Evolutionary conservation across 176 grass and related monocot genomes (phyloP).

Genomic region (Leersia perrieri): DNA sequence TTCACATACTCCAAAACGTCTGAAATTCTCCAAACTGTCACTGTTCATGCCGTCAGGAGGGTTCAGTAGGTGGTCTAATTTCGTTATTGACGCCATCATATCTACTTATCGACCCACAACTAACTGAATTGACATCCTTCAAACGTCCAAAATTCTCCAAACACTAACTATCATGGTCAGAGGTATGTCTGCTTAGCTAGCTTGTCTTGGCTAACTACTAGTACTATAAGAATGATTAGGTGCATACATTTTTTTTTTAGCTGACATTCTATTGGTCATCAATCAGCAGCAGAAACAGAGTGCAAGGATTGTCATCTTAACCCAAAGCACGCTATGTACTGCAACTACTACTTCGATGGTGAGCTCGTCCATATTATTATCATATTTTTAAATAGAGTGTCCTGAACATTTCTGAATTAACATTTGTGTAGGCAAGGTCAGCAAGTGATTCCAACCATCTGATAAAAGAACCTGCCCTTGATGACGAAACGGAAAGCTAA

Average conservation of each 20-base stretch:
- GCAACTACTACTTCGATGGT: constrained; percentile 3
- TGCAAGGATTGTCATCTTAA: not conserved
- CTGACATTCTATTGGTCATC: not conserved
- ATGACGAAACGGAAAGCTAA: not conserved
- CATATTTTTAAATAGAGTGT: not conserved
- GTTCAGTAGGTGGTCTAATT: constrained; percentile 5
- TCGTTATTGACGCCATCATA: not conserved
- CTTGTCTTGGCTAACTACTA: not conserved
- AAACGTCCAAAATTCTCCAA: not conserved
- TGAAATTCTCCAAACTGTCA: not conserved
- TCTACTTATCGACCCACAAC: not conserved
- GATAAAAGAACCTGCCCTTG: not conserved
- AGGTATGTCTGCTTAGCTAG: not conserved
- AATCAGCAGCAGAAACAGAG: not conserved
- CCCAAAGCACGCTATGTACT: not conserved
- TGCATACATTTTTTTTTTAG: not conserved
- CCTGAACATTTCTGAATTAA: not conserved
- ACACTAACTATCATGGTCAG: not conserved
- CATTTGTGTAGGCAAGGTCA: constrained; percentile 11
- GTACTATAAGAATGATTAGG: not conserved
- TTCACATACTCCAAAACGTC: not conserved
- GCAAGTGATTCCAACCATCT: not conserved
- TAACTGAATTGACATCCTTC: not conserved
- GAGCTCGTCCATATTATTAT: not conserved
- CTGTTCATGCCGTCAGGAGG: not conserved